Conservation (phyloP, 2,329 filamentous ascomycete species). For the Aspergillus carbonarius region DNA sequence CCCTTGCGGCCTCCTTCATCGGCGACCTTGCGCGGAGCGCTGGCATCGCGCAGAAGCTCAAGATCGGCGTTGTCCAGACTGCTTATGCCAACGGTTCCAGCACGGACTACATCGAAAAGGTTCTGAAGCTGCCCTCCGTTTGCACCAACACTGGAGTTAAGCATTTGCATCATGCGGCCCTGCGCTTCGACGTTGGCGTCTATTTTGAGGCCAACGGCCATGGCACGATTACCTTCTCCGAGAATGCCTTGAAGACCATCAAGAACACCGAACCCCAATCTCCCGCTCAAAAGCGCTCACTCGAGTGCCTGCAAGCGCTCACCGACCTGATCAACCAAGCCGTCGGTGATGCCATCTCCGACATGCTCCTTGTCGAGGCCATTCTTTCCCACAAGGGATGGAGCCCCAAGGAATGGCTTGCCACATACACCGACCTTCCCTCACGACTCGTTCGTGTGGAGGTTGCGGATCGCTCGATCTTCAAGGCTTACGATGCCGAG, state of each 20-base stretch:
- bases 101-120: conserved; percentile 86
- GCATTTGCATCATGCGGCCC: conserved; percentile 94
- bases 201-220: conserved; percentile 99
- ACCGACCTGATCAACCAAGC: conserved; percentile 97
- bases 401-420: conserved; percentile 86
- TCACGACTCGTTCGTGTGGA: conserved; percentile 94
- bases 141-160: conserved; percentile 97
- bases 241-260: conserved; percentile 76
- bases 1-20: conserved; percentile 89
- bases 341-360: conserved; percentile 91
- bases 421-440: conserved; percentile 89
- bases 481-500: conserved; percentile 90
- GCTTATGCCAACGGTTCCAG: conserved; percentile 96
- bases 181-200: conserved; percentile 90
- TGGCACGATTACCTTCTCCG: conserved; percentile 92
- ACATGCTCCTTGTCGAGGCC: conserved; percentile 93
- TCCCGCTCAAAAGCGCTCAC: conserved; percentile 83
- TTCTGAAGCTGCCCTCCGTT: conserved; percentile 82
- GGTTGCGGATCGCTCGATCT: conserved; percentile 82
- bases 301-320: conserved; percentile 79
- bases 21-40: conserved; percentile 80
- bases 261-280: conserved; percentile 78
- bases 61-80: conserved; percentile 93
- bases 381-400: conserved; percentile 94
- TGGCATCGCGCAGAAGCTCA: conserved; percentile 74